Percentiles rank a stretch among this genome's conserved stretches.
Evolutionary conservation across 495 filamentous ascomycete genomes (phyloP).

Genomic region (Hypoxylon fuscum): DNA sequence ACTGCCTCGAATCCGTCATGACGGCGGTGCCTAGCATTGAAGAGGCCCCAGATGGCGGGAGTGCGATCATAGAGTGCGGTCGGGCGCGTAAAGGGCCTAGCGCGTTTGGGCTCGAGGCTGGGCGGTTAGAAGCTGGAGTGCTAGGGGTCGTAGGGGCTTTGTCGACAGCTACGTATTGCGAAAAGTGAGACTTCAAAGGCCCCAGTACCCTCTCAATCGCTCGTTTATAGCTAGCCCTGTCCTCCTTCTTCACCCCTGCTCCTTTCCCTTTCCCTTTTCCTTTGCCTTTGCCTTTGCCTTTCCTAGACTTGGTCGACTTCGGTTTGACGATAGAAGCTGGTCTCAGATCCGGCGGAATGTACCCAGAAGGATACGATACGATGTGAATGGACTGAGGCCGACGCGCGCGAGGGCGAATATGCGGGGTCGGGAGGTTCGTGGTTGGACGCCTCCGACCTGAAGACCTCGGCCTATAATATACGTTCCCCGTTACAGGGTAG

Average conservation of each 20-base stretch:
- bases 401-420: conserved; percentile 60
- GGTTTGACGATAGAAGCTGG: conserved; percentile 36
- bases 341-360: conserved; percentile 58
- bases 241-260: conserved; percentile 33
- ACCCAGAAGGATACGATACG: conserved; percentile 61
- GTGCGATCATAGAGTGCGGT: conserved; percentile 37
- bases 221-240: conserved; percentile 40
- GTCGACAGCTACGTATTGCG: conserved; percentile 28
- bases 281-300: conserved; percentile 38
- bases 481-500: conserved; percentile 48
- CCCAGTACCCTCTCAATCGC: conserved; percentile 54
- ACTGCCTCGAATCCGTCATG: conserved; percentile 41
- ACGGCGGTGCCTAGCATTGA: conserved; percentile 33
- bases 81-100: conserved; percentile 6
- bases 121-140: conserved; percentile 12
- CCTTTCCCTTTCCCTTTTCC: conserved; percentile 39
- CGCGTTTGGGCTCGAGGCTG: conserved; percentile 24
- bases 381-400: conserved; percentile 66
- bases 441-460: conserved; percentile 42
- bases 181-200: conserved; percentile 43
- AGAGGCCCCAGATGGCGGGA: conserved; percentile 37
- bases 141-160: conserved; percentile 3
- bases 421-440: conserved; percentile 55
- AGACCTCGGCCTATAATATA: conserved; percentile 54
- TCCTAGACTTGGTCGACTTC: conserved; percentile 40